phyloP scores from a whole-genome alignment of 139 green algal species.

The Chlorella sp. region DNA sequence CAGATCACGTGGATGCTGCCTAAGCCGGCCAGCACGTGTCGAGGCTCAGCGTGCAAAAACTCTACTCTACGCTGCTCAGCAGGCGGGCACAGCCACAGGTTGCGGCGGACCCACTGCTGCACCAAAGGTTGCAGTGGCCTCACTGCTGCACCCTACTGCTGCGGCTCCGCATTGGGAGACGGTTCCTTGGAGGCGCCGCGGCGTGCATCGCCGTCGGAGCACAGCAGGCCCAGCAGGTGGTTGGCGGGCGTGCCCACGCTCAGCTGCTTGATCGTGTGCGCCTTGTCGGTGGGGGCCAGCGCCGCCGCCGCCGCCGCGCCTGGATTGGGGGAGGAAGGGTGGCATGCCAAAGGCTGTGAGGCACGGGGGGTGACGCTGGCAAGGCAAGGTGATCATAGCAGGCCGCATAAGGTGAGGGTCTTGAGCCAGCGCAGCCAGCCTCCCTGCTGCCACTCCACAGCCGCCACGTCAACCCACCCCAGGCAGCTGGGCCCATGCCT shows the following conservation, averaged over 20 bases:
- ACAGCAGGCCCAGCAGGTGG: conserved; percentile 14
- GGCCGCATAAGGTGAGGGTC: too few relatives aligned
- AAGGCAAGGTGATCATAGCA: not conserved
- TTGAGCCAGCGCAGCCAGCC: not conserved
- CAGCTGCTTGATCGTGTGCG: conserved; percentile 11
- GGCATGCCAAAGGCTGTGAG: not conserved
- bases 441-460: not conserved
- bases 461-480: not conserved
- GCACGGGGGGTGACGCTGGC: not conserved
- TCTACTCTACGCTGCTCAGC: too few relatives aligned
- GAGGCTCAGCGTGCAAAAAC: too few relatives aligned
- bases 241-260: conserved; percentile 7
- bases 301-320: too few relatives aligned
- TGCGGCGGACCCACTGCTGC: too few relatives aligned
- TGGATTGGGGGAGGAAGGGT: not conserved
- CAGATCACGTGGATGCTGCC: too few relatives aligned
- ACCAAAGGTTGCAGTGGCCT: too few relatives aligned
- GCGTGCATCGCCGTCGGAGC: not conserved
- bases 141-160: too few relatives aligned
- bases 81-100: too few relatives aligned
- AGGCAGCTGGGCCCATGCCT: not conserved
- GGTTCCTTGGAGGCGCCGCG: too few relatives aligned
- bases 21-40: too few relatives aligned
- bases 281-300: conserved; percentile 3
- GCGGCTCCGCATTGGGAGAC: too few relatives aligned